Base-by-base conservation (phyloP, 176 grass and related monocot species). In the Rhynchospora pubera region DNA sequence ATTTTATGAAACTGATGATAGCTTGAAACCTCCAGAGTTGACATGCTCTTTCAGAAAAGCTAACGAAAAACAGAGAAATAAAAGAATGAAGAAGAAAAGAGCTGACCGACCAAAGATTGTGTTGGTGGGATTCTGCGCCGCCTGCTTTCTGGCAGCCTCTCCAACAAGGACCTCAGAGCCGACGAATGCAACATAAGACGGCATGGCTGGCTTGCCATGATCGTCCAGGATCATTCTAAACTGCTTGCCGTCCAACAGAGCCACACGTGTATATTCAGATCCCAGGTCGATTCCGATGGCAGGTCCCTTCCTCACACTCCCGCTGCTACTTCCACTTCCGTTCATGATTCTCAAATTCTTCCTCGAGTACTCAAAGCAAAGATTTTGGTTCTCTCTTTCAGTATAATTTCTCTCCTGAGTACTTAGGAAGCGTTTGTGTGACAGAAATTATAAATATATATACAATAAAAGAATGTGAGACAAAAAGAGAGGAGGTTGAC, bases 221-320 rank as follows among this genome's bases (percentile, higher is more conserved):
- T 28, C 46, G 39, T 88, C 84, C 8, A 39, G 67, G 87, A 88
- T 81, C 74, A 85, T 56, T 61, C 60, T 79, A 7, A 50, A 23
- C n/a, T n/a, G n/a, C 63, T 66, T 77, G 64, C 84, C 83, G 7
- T 89, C 19, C 21, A 52, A 89, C 0, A 68, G 46, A 32, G 75
- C 83, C 6, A 66, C 21, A 13, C 83, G 80, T 9, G 83, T 85
- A 26, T 85, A 89, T 23, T 83, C 80, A 13, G 83, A 82, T 32
- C 87, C 87, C 8, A 85, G 66, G 72, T 88, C 87, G 46, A 88
- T 88, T 26, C 82, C 87, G 2, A 89, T 89, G 15, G 42, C 65
- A 23, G 65, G 82, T 5, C 61, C 86, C 39, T 84, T 71, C 24
- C 16, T 79, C 28, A 7, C n/a, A 15, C 75, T 80, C 74, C 82